Percentiles rank a stretch among this genome's conserved stretches.
Evolutionary conservation across 2,329 filamentous ascomycete genomes (phyloP).

Genomic region (Fusarium coicis): DNA sequence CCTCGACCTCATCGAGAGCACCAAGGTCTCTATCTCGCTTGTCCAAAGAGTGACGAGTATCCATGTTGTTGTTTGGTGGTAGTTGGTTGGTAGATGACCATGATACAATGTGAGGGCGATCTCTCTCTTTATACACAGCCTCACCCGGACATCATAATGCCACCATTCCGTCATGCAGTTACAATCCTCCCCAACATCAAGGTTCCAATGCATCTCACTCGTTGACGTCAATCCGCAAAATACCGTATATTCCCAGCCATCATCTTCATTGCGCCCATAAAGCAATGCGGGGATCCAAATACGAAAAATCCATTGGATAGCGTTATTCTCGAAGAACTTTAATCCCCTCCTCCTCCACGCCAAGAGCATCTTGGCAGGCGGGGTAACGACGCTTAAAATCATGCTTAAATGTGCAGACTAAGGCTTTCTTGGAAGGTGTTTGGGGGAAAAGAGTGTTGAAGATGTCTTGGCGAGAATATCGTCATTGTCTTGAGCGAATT

Average conservation of each 20-base stretch:
- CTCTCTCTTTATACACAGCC: background rate
- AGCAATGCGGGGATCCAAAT: background rate
- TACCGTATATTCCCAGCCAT: background rate
- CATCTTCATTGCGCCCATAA: background rate
- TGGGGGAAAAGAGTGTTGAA: background rate
- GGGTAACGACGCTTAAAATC: slow-evolving; percentile 11
- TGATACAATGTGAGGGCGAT: background rate
- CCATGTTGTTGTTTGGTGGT: background rate
- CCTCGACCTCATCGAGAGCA: slow-evolving; percentile 12
- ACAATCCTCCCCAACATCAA: background rate
- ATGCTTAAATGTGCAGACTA: slow-evolving; percentile 12
- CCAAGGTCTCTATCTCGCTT: background rate
- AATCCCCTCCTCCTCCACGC: background rate
- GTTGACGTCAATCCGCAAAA: background rate
- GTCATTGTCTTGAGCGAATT: background rate
- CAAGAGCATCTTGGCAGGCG: slow-evolving; percentile 10
- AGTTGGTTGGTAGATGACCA: background rate
- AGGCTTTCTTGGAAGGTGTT: slow-evolving; percentile 2
- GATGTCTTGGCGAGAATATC: background rate
- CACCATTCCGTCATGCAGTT: background rate
- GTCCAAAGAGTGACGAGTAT: background rate
- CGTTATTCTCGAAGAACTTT: background rate
- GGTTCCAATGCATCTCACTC: background rate
- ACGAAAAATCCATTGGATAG: background rate
- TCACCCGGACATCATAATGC: too few species aligned